Conservation (phyloP, 2,329 filamentous ascomycete species). For the Exophiala sp. region DNA sequence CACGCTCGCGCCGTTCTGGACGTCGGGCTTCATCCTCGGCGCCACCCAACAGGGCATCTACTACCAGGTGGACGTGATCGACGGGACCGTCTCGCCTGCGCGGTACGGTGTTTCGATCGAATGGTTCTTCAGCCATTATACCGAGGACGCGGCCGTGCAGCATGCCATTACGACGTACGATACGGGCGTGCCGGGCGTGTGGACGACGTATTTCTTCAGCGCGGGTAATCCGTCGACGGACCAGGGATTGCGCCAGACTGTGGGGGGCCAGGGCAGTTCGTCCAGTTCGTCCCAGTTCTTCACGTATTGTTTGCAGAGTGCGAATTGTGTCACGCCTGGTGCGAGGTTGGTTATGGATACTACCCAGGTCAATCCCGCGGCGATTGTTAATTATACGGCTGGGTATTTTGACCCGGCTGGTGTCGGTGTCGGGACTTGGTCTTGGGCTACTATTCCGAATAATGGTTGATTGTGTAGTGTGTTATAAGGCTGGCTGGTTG, state of each 20-base stretch:
- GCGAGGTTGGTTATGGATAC: constrained; percentile 10
- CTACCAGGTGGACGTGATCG: constrained; percentile 17
- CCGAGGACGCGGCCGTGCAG: constrained; percentile 3
- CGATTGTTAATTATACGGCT: constrained; percentile 6
- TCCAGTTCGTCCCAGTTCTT: not conserved
- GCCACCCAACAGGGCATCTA: constrained; percentile 18
- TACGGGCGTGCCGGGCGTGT: constrained; percentile 8
- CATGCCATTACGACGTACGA: constrained; percentile 19
- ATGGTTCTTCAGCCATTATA: constrained; percentile 13
- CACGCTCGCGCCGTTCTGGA: constrained; percentile 15
- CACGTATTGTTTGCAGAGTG: constrained; percentile 6
- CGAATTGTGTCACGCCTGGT: constrained; percentile 4
- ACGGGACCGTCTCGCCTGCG: not conserved
- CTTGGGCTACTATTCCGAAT: constrained; percentile 4
- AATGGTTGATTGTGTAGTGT: not conserved
- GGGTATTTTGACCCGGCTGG: constrained; percentile 1
- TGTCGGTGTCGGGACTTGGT: constrained; percentile 4
- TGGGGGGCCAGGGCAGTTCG: constrained; percentile 8
- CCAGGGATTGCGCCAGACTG: constrained; percentile 4
- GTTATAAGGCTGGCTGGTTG: no score
- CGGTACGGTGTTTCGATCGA: constrained; percentile 16
- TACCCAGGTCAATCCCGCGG: not conserved
- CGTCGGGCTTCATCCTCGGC: constrained; percentile 5
- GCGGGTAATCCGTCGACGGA: constrained; percentile 1
- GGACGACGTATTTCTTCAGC: constrained; percentile 13